Evolutionary conservation across 345 rosid species (phyloP), one percentile per base, ranked within the genome.

Genomic region (Isatis tinctoria): DNA sequence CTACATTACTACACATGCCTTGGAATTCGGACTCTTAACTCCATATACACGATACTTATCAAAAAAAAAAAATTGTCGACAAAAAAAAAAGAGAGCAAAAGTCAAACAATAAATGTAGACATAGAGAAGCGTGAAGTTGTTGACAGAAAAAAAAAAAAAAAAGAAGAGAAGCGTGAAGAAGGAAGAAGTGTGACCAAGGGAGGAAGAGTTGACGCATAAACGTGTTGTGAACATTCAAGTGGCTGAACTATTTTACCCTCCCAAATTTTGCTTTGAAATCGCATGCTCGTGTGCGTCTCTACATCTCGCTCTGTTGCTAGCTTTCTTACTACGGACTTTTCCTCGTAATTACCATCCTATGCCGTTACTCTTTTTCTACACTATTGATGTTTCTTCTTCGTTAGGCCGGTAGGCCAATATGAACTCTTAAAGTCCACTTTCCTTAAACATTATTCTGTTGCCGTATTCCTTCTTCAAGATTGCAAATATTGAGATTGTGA

Each of bases 81-180:
- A 43, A 48, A 60, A 22, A 20, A 44, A 27, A 20, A 65, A 36
- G 43, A 44, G 16, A 32, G 33, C 14, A 65, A 58, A 45, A 65
- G 78, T 74, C 72, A 74, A 65, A 57, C 72, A 65, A 13, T 35
- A 56, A 57, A 74, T 74, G 65, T 2, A 24, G 70, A 64, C 64
- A 56, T 24, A 16, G 26, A 66, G 67, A 74, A 12, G 40, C 11
- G 78, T 58, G 72, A 65, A 65, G 14, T n/a, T n/a, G n/a, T n/a
- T 58, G 67, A 66, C 51, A 2, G 52, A 27, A 74, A 49, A 67
- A 58, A 66, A 18, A 67, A 66, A 60, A 74, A 12, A 27, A 74
- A 49, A 67, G 47, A 66, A 18, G 72, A 66, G 67, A 74, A 12
- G 40, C 11, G 78, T 58, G 72, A 65, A 65, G 14, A 24, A 8